Percentiles rank a stretch among this genome's conserved stretches.
These are phyloP conservation scores for Achaetomium macrosporum DNA, from an alignment of 2,329 filamentous ascomycete species.

Conservation along the genomic window DNA sequence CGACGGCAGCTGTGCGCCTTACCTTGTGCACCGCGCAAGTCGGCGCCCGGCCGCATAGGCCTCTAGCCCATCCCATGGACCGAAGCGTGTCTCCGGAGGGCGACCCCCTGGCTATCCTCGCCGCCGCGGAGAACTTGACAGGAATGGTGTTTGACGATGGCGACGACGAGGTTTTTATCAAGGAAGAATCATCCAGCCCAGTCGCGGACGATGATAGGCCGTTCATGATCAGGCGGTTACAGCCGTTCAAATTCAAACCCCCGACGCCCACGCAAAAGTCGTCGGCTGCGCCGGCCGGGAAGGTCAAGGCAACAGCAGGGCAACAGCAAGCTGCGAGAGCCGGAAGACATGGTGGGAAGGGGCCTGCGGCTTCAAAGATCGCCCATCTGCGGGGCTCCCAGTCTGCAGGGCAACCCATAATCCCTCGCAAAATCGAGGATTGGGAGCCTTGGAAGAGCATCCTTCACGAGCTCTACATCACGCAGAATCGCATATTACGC, in stretches of 20 bases:
- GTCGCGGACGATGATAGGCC: conserved; percentile 1
- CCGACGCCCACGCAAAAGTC: not conserved
- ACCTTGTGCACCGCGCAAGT: not conserved
- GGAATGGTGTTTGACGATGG: conserved; percentile 15
- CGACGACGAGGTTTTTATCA: conserved; percentile 10
- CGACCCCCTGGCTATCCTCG: conserved; percentile 14
- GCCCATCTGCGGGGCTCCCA: conserved; percentile 6
- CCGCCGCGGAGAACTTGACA: conserved; percentile 13
- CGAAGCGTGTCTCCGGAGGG: conserved; percentile 5
- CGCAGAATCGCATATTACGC: conserved; percentile 23
- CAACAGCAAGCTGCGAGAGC: not conserved
- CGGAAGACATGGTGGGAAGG: conserved; percentile 3
- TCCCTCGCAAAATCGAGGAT: conserved; percentile 22
- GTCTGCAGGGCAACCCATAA: conserved; percentile 6
- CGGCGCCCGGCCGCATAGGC: not conserved
- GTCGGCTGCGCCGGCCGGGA: not conserved
- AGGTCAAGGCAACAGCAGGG: not conserved
- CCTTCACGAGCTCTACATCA: conserved; percentile 25
- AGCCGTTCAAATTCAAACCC: conserved; percentile 11
- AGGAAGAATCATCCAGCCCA: conserved; percentile 16
- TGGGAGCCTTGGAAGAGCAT: conserved; percentile 25
- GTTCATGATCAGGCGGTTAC: not conserved
- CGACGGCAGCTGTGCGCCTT: not conserved
- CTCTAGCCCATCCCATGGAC: conserved; percentile 4
- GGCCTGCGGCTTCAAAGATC: not conserved